phyloP scores from a whole-genome alignment of 768 basidiomycete genomes.

The Coprinopsis strossmayeri region DNA sequence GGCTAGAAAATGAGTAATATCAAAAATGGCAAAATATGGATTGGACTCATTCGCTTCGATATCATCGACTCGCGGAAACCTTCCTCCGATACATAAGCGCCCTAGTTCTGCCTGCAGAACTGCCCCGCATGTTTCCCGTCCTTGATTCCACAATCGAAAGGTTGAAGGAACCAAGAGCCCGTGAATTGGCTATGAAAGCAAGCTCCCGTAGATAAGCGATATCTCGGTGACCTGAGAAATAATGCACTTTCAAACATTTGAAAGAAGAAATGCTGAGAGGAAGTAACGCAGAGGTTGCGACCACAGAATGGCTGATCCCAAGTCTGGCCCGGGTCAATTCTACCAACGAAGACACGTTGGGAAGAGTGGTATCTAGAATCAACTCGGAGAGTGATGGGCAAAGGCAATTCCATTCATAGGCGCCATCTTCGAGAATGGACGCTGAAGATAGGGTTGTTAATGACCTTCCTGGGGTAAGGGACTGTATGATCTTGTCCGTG shows the following conservation, averaged over 20 bases:
- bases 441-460: background rate
- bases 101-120: conserved; percentile 7
- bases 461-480: background rate
- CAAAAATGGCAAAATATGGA: background rate
- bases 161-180: background rate
- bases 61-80: conserved; percentile 3
- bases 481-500: background rate
- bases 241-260: conserved; percentile 3
- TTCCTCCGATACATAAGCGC: conserved; percentile 1
- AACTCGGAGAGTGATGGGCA: conserved; percentile 6
- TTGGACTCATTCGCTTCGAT: background rate
- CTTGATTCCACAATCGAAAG: conserved; percentile 7
- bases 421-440: background rate
- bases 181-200: background rate
- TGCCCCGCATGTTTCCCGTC: conserved; percentile 9
- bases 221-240: conserved; percentile 7
- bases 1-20: background rate
- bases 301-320: background rate
- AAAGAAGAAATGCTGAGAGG: background rate
- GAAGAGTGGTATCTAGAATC: conserved; percentile 4
- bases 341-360: conserved; percentile 1
- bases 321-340: conserved; percentile 3
- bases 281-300: background rate
- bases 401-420: background rate
- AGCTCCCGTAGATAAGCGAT: conserved; percentile 4